Evolutionary conservation across 305 asterid genomes (phyloP).

Genomic region (Fraxinus nigra): DNA sequence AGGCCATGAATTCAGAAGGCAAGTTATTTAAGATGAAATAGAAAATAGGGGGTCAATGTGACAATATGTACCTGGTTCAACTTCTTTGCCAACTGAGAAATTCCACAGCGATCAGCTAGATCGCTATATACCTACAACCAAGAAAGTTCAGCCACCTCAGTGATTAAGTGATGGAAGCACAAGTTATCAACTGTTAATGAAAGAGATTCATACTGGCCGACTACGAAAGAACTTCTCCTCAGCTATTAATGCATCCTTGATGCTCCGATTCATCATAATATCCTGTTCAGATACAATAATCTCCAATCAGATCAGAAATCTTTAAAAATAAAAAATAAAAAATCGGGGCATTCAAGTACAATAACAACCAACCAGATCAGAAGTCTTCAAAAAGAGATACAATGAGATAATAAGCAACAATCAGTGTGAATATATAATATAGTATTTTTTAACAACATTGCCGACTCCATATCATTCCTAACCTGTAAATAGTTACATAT

Average conservation of each 20-base stretch:
- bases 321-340: neutral
- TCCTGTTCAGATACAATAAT: conserved; percentile 53
- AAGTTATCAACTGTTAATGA: conserved; percentile 25
- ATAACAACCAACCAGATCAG: neutral
- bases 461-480: neutral
- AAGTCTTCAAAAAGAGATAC: neutral
- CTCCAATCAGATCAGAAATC: conserved; percentile 3
- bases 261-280: conserved; percentile 66
- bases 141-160: conserved; percentile 13
- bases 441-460: conserved; percentile 1
- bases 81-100: conserved; percentile 92
- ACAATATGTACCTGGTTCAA: conserved; percentile 77
- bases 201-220: conserved; percentile 65
- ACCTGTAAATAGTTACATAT: neutral
- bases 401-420: neutral
- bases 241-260: conserved; percentile 87
- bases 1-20: neutral
- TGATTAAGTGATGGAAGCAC: conserved; percentile 4
- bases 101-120: conserved; percentile 81
- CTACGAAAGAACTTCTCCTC: conserved; percentile 95
- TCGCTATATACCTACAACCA: conserved; percentile 76
- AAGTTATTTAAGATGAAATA: neutral
- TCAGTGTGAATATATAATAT: neutral
- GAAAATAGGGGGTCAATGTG: neutral
- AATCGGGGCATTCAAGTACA: neutral